Base-by-base conservation (phyloP, 208 protist species). In the Trypanosoma theileri region DNA sequence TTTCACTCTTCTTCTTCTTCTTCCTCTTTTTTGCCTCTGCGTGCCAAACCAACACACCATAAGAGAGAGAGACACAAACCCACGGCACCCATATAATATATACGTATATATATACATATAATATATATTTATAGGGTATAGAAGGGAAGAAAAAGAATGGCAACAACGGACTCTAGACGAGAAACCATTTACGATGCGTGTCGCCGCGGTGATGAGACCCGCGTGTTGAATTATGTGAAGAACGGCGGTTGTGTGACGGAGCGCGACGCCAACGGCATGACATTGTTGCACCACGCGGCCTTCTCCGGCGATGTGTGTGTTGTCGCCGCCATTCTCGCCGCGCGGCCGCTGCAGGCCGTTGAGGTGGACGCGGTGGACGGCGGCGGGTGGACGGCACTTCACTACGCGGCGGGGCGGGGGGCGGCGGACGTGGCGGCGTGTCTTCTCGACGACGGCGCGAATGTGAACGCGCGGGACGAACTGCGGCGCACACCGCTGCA, bases 341-440 rank as follows among this genome's bases (percentile, higher is more conserved):
- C 51, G 0, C 41, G 68, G 16, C 19, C 64, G n/a, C 50, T 45
- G 56, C 86, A 89, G 57, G 59, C 48, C 11, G 53, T 89, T 0
- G 73, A 86, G 67, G 50, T 93, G 17, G 91, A 96, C 46, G 85
- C 86, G 10, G 57, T 42, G 0, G 91, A 96, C 59, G 46, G 14
- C 10, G 88, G 84, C 21, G 91, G 88, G n/a, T 96, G 91, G 89
- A 94, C 91, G 2, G 71, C 88, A 54, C 67, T 96, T 58, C 91
- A 96, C 72, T 96, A 93, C 71, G 88, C 88, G 4, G 82, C 82
- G 0, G 91, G 93, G 42, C 81, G 84, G n/a, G 91, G 91, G 0
- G 71, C 91, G 46, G 46, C 42, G 0, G 77, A 21, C 3, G 62
- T 89, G 10, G 79, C 80, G 0, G 45, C 24, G 21, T 13, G 79